Base-by-base conservation (phyloP, 495 filamentous ascomycete species). In the Daldinia loculata region DNA sequence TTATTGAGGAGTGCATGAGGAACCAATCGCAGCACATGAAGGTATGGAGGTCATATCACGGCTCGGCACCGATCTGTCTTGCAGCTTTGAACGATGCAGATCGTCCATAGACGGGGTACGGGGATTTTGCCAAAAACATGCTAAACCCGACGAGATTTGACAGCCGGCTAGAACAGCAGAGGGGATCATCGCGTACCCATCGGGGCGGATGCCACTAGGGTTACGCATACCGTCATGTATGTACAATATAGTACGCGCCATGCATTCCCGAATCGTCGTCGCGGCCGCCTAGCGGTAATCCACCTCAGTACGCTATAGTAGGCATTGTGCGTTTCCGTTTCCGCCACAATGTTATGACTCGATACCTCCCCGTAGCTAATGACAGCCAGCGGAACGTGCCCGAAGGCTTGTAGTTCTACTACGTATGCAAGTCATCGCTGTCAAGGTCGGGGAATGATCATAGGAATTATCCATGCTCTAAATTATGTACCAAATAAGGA, bases 41-140 rank as follows among this genome's bases (percentile, higher is more conserved):
- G n/a, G 24, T 27, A 48, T 59, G 24, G 63, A 41, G 45, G 48
- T 11, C 56, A 61, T 29, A 63, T 65, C 61, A 68, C 59, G 56
- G 55, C 60, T 72, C 70, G 70, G 70, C 70, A 68, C 70, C 70
- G 70, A 72, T 72, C 70, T 68, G 70, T 68, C 64, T 72, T 65
- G 65, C 56, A 68, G 70, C 48, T 52, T 57, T 63, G 61, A 41
- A 51, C 65, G 70, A 36, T 50, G 70, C 39, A 56, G 70, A 72
- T 72, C 70, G 64, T n/a, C 56, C 17, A 56, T 43, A n/a, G 60
- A 72, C 59, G 70, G 65, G 56, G 56, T 64, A 64, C 65, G 70
- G 70, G 70, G 70, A 52, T 72, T 65, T 72, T 65, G 55, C 70
- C 65, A 64, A 68, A 72, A 64, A 27, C 61, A 68, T 72, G 51